Percentiles rank a stretch among this genome's conserved stretches.
phyloP scores from a whole-genome alignment of 495 filamentous ascomycete species.

The Aspergillus ostianus region DNA sequence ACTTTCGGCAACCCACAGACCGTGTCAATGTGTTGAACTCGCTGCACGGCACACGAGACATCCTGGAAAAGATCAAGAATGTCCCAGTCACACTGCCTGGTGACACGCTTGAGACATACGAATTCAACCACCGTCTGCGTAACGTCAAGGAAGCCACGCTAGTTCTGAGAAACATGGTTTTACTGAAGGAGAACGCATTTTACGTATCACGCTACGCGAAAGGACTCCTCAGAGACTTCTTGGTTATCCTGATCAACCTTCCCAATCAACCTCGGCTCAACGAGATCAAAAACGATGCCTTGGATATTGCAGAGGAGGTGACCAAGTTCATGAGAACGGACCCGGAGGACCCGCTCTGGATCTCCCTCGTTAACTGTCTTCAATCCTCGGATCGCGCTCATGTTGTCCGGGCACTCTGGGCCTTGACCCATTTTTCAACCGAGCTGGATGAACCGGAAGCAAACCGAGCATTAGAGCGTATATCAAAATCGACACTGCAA shows the following conservation, averaged over 20 bases:
- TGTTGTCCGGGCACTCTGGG: conserved; percentile 79
- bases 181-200: conserved; percentile 82
- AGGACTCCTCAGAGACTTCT: conserved; percentile 67
- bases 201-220: conserved; percentile 72
- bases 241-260: conserved; percentile 76
- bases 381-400: conserved; percentile 76
- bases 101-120: conserved; percentile 73
- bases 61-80: conserved; percentile 63
- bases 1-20: conserved; percentile 49
- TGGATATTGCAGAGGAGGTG: conserved; percentile 91
- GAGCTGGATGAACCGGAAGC: conserved; percentile 64
- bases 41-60: conserved; percentile 65
- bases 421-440: conserved; percentile 84
- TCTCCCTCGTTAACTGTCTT: conserved; percentile 68
- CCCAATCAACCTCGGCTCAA: conserved; percentile 71
- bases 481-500: conserved; percentile 63
- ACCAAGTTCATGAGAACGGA: conserved; percentile 74
- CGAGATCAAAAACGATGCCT: conserved; percentile 86
- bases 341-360: conserved; percentile 71
- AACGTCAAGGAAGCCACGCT: conserved; percentile 83
- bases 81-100: conserved; percentile 54
- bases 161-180: conserved; percentile 89
- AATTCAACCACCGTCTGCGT: conserved; percentile 67
- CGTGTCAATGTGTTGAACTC: conserved; percentile 69
- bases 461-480: conserved; percentile 66